Conservation (phyloP, 2,329 filamentous ascomycete species). For the Ascochyta viciae-villosae region DNA sequence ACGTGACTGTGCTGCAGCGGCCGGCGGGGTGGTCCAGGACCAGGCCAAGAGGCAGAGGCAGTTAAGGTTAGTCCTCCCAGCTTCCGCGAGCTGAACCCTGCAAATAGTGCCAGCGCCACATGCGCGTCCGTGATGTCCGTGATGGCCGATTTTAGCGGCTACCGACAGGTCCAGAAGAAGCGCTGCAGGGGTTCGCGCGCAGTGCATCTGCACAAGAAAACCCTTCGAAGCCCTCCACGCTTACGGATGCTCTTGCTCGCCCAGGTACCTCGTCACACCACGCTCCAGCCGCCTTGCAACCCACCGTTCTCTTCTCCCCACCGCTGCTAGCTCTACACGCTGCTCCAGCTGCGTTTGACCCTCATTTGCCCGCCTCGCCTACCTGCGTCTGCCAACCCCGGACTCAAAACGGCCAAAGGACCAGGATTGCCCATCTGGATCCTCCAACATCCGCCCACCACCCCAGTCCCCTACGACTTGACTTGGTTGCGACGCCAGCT, state of each 20-base stretch:
- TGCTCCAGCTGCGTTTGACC: conserved; percentile 26
- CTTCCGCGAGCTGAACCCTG: conserved; percentile 22
- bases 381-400: conserved; percentile 14
- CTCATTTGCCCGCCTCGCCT: conserved; percentile 21
- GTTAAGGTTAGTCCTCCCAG: conserved; percentile 16
- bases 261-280: conserved; percentile 19
- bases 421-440: conserved; percentile 25
- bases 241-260: conserved; percentile 21
- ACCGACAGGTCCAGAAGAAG: conserved; percentile 28
- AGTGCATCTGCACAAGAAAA: conserved; percentile 27
- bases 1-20: conserved; percentile 5
- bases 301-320: conserved; percentile 17
- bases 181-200: conserved; percentile 23
- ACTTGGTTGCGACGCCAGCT: conserved; percentile 12
- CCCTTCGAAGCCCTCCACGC: conserved; percentile 31
- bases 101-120: conserved; percentile 13
- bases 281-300: conserved; percentile 6
- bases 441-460: conserved; percentile 19
- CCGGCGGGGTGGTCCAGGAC: conserved; percentile 9
- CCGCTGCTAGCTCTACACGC: conserved; percentile 11
- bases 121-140: conserved; percentile 26
- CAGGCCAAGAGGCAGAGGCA: neutral
- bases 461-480: conserved; percentile 11
- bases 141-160: conserved; percentile 25
- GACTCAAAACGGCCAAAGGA: conserved; percentile 19